Conservation (phyloP, 192 early-diverging fungal species). For the Umbelopsis sp. region DNA sequence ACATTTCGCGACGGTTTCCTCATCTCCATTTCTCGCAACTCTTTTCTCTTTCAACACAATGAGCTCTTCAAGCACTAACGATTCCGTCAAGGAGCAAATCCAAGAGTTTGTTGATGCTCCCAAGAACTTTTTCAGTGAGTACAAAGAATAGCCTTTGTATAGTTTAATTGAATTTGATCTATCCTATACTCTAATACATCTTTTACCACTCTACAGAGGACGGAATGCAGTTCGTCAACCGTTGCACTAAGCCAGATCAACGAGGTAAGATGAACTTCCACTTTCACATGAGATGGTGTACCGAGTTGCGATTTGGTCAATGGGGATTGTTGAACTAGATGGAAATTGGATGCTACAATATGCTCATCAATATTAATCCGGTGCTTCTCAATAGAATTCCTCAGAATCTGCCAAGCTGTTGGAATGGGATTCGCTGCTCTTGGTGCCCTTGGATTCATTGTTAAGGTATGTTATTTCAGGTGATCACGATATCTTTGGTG, state of each 20-base stretch:
- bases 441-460: constrained; percentile 97
- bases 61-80: constrained; percentile 35
- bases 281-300: not conserved
- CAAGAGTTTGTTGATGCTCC: constrained; percentile 80
- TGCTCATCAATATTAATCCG: not conserved
- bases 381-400: constrained; percentile 70
- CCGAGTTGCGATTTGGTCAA: not conserved
- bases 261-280: constrained; percentile 60
- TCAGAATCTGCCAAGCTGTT: constrained; percentile 91
- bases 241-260: constrained; percentile 97
- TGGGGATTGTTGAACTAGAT: not conserved
- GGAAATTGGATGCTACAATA: not conserved
- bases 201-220: constrained; percentile 55
- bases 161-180: no score
- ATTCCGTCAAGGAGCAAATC: constrained; percentile 56
- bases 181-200: not conserved
- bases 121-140: constrained; percentile 74
- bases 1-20: not conserved
- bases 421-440: constrained; percentile 94
- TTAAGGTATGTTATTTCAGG: constrained; percentile 60
- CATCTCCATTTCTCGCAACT: constrained; percentile 5
- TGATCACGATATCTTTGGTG: no score
- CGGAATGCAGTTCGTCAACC: constrained; percentile 86
- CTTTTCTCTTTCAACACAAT: constrained; percentile 19
- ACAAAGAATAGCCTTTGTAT: no score